phyloP scores from a whole-genome alignment of 352 stramenopile species.

The Phytophthora rubi region DNA sequence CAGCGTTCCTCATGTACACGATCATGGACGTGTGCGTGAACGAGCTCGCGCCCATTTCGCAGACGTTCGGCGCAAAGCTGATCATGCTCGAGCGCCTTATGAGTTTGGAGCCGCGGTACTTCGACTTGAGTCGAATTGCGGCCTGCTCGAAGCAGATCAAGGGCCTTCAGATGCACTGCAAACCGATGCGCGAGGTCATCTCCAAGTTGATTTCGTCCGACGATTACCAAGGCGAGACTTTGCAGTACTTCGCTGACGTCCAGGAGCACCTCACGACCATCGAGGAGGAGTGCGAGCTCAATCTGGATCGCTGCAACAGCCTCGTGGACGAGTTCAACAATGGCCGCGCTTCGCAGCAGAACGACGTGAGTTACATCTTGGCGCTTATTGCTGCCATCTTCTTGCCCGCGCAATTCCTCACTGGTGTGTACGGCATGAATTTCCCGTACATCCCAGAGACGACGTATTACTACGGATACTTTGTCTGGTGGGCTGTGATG shows the following conservation, averaged over 20 bases:
- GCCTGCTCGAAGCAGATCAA: slow-evolving; percentile 69
- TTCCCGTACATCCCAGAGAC: slow-evolving; percentile 85
- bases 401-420: slow-evolving; percentile 83
- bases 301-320: slow-evolving; percentile 65
- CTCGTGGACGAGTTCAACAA: slow-evolving; percentile 77
- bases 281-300: slow-evolving; percentile 76
- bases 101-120: slow-evolving; percentile 48
- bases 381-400: slow-evolving; percentile 82
- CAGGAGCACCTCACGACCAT: slow-evolving; percentile 80
- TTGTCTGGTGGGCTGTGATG: slow-evolving; percentile 73
- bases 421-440: slow-evolving; percentile 89
- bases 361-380: slow-evolving; percentile 76
- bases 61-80: slow-evolving; percentile 71
- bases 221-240: slow-evolving; percentile 67
- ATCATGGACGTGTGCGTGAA: slow-evolving; percentile 83
- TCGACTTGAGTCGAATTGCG: slow-evolving; percentile 59
- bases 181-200: slow-evolving; percentile 66
- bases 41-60: slow-evolving; percentile 71
- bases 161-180: slow-evolving; percentile 68
- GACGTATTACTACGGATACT: slow-evolving; percentile 69
- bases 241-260: slow-evolving; percentile 81
- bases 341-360: slow-evolving; percentile 61
- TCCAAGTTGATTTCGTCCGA: slow-evolving; percentile 65
- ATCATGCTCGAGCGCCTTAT: slow-evolving; percentile 70
- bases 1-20: slow-evolving; percentile 72